Evolutionary conservation across 192 early-diverging fungal species (phyloP), one percentile per base, ranked within the genome.

Genomic region (Allomyces arbusculus): DNA sequence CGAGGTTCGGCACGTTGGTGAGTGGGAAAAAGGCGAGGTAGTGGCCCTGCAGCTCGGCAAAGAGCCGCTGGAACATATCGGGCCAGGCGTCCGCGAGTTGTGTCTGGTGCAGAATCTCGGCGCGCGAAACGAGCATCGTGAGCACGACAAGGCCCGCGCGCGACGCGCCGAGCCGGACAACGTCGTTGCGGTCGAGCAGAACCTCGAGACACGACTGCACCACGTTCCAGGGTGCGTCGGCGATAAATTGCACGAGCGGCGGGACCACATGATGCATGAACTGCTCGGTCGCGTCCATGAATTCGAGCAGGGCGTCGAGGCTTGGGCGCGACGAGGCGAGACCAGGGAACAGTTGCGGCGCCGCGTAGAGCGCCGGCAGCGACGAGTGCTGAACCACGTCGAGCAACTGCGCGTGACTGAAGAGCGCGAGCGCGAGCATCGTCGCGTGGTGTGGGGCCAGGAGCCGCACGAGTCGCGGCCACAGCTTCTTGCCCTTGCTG

Each of bases 261-360:
- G 95, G 95, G 44, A 95, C 80, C n/a, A 91, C 85, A 8, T 84
- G 82, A 65, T 87, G 82, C 82, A 95, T 82, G 66, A 97, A 97
- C 62, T 92, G 65, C 63, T 92, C 91, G 44, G 88, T 83, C 69
- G 87, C 84, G 63, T 90, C 86, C 66, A 73, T 75, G 28, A 75
- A 72, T 63, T 67, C 62, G 12, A 63, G 12, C 62, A 63, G 26
- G 22, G 62, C 16, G 44, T 67, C 66, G 6, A 72, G 55, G 22
- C 14, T 63, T 5, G 76, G 71, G 55, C 74, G 76, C 6, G 74
- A 72, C 64, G 77, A 80, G 44, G 79, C 70, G 22, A 74, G 76
- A 25, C 70, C 68, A 25, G 76, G 79, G 65, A 87, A 90, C 1
- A 90, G 84, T 23, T 86, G 79, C 44, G 88, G 73, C 45, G 80